Conservation (phyloP, 192 early-diverging fungal species). For the Coemansia sp. region DNA sequence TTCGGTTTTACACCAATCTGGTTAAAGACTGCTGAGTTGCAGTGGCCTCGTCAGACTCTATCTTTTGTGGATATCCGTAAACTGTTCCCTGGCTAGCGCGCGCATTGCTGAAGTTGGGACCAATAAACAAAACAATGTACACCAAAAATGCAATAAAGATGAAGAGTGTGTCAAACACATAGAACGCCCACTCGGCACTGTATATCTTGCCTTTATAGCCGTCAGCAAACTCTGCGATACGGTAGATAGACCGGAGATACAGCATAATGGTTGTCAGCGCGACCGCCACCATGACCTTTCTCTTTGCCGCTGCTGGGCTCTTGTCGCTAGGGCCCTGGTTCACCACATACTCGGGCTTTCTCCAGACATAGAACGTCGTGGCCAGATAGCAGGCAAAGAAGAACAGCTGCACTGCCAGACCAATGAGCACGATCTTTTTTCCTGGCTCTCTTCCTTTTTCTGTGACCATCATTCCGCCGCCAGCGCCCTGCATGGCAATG, state of each 20-base stretch:
- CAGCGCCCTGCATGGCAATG: conserved; percentile 47
- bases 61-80: background rate
- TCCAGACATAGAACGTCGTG: conserved; percentile 33
- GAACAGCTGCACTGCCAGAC: conserved; percentile 38
- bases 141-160: conserved; percentile 44
- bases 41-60: background rate
- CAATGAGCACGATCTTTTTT: conserved; percentile 43
- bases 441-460: conserved; percentile 16
- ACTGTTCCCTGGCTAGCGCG: background rate
- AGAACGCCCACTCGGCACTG: conserved; percentile 51
- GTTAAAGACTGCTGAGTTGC: background rate
- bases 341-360: conserved; percentile 20
- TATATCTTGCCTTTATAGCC: conserved; percentile 45
- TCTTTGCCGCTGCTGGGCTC: conserved; percentile 19
- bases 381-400: conserved; percentile 47
- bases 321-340: conserved; percentile 9
- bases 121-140: conserved; percentile 40
- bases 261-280: conserved; percentile 35
- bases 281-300: conserved; percentile 27
- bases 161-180: conserved; percentile 51
- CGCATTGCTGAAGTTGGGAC: conserved; percentile 12
- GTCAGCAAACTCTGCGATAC: conserved; percentile 51
- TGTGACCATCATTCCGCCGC: conserved; percentile 46
- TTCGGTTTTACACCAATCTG: background rate
- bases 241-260: conserved; percentile 49